Base-by-base conservation (phyloP, 805 yeast species). In the Hanseniaspora lindneri region DNA sequence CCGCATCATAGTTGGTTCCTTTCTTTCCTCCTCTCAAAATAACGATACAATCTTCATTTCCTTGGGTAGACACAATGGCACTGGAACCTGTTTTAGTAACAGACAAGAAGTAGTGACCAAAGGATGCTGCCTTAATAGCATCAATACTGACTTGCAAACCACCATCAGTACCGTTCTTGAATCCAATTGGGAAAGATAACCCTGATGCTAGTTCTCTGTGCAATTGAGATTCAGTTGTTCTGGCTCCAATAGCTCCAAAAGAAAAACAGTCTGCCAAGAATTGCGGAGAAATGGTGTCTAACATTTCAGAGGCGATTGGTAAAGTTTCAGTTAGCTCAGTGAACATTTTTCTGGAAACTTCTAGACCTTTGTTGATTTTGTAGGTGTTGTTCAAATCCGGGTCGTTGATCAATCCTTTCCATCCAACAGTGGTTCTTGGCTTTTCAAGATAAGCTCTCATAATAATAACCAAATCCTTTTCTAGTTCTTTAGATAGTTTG, bases 381-480 rank as follows among this genome's bases (percentile, higher is more conserved):
- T 84, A 89, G 46, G 94, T 73, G 52, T 85, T 85, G 65, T 89
- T 94, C 58, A 89, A 81, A 60, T 92, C 95, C 28, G 98, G 98
- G 66, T 89, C 98, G 64, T 89, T 89, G 60, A 89, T 92, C 56
- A 89, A 73, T 57, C 98, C 98, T 69, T 89, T 89, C 98, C 98
- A 89, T 52, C 98, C 98, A 40, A 92, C 97, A 25, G 97, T 89
- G 44, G 98, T 89, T 69, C 98, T 79, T 58, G 98, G 98, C 68
- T 89, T 89, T 66, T 89, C 98, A 60, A 92, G 73, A 71, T 92
- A 92, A 3, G 97, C 97, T 69, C 98, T 80, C 98, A 92, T 92
- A 53, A 92, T 80, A 51, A 92, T 80, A 50, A 79, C 76, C 52
- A 92, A 72, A 56, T 89, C 96, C 41, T 75, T 78, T 54, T 80